Percentiles rank a stretch among this genome's conserved stretches.
Evolutionary conservation across 495 filamentous ascomycete genomes (phyloP).

Genomic region (Tuber brumale): DNA sequence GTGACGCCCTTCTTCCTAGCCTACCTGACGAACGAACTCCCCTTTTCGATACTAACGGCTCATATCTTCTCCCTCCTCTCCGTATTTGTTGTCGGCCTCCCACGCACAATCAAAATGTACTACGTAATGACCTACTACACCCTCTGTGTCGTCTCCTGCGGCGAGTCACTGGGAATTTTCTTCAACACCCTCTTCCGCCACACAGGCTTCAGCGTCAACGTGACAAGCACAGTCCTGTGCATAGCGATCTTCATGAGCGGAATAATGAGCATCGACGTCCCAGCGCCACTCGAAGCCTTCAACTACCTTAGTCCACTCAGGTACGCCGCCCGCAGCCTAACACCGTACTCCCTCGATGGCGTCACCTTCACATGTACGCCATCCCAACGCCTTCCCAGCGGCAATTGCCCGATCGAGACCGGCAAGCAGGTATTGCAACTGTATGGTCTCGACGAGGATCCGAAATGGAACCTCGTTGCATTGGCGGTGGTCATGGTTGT

Average conservation of each 20-base stretch:
- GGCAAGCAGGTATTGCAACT: slow-evolving; percentile 59
- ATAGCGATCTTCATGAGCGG: slow-evolving; percentile 63
- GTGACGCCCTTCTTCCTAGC: slow-evolving; percentile 60
- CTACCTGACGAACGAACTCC: slow-evolving; percentile 61
- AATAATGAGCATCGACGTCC: slow-evolving; percentile 60
- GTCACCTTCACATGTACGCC: slow-evolving; percentile 57
- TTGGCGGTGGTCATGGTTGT: slow-evolving; percentile 55
- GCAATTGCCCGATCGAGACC: slow-evolving; percentile 54
- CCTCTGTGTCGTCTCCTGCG: slow-evolving; percentile 65
- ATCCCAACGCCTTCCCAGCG: slow-evolving; percentile 51
- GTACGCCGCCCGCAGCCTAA: slow-evolving; percentile 58
- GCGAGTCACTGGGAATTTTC: slow-evolving; percentile 70
- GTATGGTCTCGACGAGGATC: slow-evolving; percentile 57
- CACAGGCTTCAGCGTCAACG: slow-evolving; percentile 66
- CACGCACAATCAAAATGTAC: slow-evolving; percentile 55
- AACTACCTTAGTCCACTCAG: slow-evolving; percentile 66
- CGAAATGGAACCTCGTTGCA: slow-evolving; percentile 53
- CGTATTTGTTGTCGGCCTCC: slow-evolving; percentile 56
- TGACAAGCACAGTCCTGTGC: slow-evolving; percentile 57
- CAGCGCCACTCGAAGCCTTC: slow-evolving; percentile 57
- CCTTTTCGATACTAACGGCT: slow-evolving; percentile 59
- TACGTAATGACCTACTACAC: slow-evolving; percentile 61
- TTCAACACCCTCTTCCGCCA: slow-evolving; percentile 70
- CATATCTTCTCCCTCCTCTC: slow-evolving; percentile 59
- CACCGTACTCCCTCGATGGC: slow-evolving; percentile 52